Base-by-base conservation (phyloP, 768 basidiomycete genomes). In the Cystofilobasidium bisporidii region DNA sequence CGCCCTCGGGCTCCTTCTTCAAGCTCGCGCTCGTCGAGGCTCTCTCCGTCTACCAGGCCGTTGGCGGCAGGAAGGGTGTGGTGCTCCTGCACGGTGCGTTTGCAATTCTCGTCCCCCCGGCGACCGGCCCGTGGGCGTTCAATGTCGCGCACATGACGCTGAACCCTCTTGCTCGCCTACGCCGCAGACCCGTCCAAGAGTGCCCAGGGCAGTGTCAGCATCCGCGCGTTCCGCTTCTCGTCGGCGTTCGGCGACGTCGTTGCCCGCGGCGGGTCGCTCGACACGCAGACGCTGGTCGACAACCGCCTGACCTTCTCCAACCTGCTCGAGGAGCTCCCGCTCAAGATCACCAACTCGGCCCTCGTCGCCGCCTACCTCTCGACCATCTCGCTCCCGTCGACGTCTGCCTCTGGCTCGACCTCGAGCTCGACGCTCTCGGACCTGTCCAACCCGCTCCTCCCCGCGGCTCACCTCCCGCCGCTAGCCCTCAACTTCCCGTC, bases 201-300 rank as follows among this genome's bases (percentile, higher is more conserved):
- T 3, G 83, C 84, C 65, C 83, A 87, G 71, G 91, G 90, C 56
- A 92, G 88, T 74, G 85, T 90, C 55, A 86, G 87, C 32, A 88
- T 97, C 81, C 86, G 87, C 67, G 93, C 91, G 48, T 97, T 89
- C 81, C 83, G 85, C 71, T 80, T 97, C 72, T 90, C 89, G 48
- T 78, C 83, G 55, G 80, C 84, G 22, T 94, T 92, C 77, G 79
- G 89, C 78, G 85, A 85, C 71, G 91, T 89, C 3, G 84, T 87
- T 78, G 55, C 67, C n/a, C 89, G 86, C 77, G 85, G 82, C 75
- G 82, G 83, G 56, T 91, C 87, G 76, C 94, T 96, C 79, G 90
- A 87, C 76, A 83, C 87, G 2, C 17, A 18, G n/a, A 69, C 62
- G 43, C 47, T 69, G 12, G 57, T 69, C 50, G 68, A 64, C 47